Evolutionary conservation across 2,329 filamentous ascomycete genomes (phyloP), one percentile per base, ranked within the genome.

Genomic region (Parasarocladium wereldwijsianum): DNA sequence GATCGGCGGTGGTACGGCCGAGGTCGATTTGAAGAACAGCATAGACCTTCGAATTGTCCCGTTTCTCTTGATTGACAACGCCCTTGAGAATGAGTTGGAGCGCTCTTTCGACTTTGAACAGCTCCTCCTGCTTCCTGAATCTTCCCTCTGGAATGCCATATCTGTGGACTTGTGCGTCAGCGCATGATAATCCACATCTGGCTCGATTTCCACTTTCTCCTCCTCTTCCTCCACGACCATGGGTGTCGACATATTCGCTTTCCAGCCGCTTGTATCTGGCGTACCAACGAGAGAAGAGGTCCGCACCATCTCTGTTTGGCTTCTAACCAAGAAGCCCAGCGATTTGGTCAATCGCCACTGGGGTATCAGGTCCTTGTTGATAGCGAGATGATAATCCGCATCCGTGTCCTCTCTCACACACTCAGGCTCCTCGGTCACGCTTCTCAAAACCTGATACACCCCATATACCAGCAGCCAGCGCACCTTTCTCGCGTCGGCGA

Each of bases 391-490:
- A 37, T 87, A 87, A 0, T 61, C 54, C 2, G 70, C 60, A 10
- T 57, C 58, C 1, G 62, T 56, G 1, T 59, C 55, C 32, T 77
- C 67, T 11, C 60, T 58, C 17, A 82, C 71, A 40, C 80, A 70
- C 5, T 56, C 45, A 0, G 81, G 75, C 1, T 67, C 58, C 19
- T 65, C 56, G 1, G 70, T 76, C 21, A 73, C 72, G 31, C 69
- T 70, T 8, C 67, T 63, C 2, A 90, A 61, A n/a, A 73, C 75
- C 46, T 90, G 82, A 33, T 83, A 65, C 4, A 72, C 64, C 12
- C 72, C 66, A 42, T 87, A 87, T 6, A 87, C 64, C 20, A 86
- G 46, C 17, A 86, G 68, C 81, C 81, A 90, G 22, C 81, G 65
- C 11, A 85, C 67, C 49, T 84, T 86, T 23, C 82, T 70, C 2